Base-by-base conservation (phyloP, 1,284 basidiomycete species). In the Sporisorium iseilematis-ciliati region DNA sequence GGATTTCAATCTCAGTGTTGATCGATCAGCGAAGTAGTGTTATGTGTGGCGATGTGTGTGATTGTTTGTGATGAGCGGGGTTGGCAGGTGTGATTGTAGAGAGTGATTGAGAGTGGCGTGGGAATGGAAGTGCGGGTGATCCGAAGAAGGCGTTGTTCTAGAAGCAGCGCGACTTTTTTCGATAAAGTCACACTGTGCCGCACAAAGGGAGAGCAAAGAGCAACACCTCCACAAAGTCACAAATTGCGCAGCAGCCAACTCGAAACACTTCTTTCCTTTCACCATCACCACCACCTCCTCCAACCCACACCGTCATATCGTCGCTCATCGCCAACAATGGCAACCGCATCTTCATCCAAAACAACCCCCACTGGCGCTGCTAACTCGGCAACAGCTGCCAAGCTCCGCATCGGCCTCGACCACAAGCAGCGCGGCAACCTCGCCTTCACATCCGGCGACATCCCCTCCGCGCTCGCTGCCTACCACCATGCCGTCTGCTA, bases 401-500 rank as follows among this genome's bases (percentile, higher is more conserved):
- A 69, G 7, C 21, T 69, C 1, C 21, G 20, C 20, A 65, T 53
- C 2, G 71, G 48, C 0, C 54, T 74, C 16, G 31, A 23, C 4
- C 53, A 74, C 59, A 74, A 74, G 33, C 16, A 50, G 3, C 23
- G 23, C 8, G 71, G 62, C 51, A 74, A 74, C 54, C n/a, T 42
- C 0, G 53, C 62, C 0, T 74, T 69, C 26, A 35, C 33, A 8
- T 11, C 20, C 6, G 33, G 48, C 21, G 71, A 74, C 56, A 41
- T 62, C 46, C 21, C n/a, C 1, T 18, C 50, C n/a, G 71, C 71
- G 0, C 56, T 74, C 0, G 21, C 45, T 8, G 51, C 49, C 1
- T 74, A 74, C 43, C 71, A 74, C 35, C 33, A 57, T n/a, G 65
- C 71, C 0, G 49, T 69, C 0, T 59, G 69, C 11, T 69, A 69